Conservation (phyloP, 495 filamentous ascomycete genomes). For the Lophiotrema nucula region DNA sequence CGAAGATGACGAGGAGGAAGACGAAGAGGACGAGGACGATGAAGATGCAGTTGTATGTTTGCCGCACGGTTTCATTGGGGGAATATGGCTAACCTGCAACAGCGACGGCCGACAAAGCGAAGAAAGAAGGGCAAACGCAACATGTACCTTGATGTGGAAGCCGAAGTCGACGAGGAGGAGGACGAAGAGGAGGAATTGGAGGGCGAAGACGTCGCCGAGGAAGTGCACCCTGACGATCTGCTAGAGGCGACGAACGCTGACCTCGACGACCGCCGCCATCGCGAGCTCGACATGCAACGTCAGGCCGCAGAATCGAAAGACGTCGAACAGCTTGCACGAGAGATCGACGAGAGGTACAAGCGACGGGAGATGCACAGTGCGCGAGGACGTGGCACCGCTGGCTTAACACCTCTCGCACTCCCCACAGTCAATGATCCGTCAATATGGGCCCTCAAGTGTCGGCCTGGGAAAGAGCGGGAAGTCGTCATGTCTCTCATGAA, state of each 20-base stretch:
- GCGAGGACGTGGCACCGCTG: conserved; percentile 47
- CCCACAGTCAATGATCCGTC: conserved; percentile 93
- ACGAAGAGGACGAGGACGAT: conserved; percentile 39
- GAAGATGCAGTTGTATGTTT: conserved; percentile 28
- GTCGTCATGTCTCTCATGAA: conserved; percentile 82
- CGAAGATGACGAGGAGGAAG: conserved; percentile 35
- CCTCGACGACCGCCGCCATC: conserved; percentile 84
- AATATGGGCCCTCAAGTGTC: conserved; percentile 92
- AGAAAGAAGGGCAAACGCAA: conserved; percentile 65
- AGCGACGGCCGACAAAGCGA: conserved; percentile 79
- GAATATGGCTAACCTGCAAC: conserved; percentile 5
- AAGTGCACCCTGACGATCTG: conserved; percentile 86
- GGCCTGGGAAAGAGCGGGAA: conserved; percentile 91
- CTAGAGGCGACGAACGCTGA: conserved; percentile 79
- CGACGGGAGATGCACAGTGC: conserved; percentile 45
- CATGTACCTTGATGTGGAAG: conserved; percentile 91
- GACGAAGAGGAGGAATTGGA: conserved; percentile 89
- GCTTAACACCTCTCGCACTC: conserved; percentile 84
- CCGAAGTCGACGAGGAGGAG: conserved; percentile 90
- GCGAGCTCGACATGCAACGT: conserved; percentile 88
- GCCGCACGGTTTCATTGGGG: not conserved
- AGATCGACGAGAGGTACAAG: conserved; percentile 80
- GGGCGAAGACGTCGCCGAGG: conserved; percentile 81
- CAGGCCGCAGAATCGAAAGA: conserved; percentile 82
- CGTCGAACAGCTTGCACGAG: conserved; percentile 87